Evolutionary conservation across 371 early-diverging fungal genomes (phyloP).

Genomic region (Actinomucor elegans): DNA sequence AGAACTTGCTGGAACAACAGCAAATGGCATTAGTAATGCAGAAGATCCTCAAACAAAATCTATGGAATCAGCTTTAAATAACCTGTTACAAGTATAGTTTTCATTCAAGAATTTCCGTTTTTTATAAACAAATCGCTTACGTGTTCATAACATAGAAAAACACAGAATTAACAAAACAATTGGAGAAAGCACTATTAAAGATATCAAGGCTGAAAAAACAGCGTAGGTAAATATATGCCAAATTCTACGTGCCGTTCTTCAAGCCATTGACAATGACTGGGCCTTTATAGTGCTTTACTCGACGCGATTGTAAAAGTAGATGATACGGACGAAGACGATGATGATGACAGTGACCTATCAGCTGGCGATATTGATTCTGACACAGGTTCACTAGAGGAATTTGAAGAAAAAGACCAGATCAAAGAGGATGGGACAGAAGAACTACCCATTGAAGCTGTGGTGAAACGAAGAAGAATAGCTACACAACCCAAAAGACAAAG

Average conservation of each 20-base stretch:
- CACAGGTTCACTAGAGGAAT: background rate
- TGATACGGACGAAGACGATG: conserved; percentile 5
- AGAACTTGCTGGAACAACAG: background rate
- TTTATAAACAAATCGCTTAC: no score
- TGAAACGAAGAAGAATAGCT: conserved; percentile 4
- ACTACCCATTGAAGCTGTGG: background rate
- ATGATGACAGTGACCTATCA: conserved; percentile 1
- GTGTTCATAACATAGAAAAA: conserved; percentile 18
- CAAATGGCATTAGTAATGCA: background rate
- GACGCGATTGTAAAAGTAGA: conserved; percentile 11
- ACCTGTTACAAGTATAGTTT: conserved; percentile 2
- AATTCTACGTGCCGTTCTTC: background rate
- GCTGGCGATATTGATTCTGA: conserved; percentile 1
- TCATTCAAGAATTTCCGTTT: no score
- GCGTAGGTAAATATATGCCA: conserved; percentile 2
- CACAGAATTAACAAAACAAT: background rate
- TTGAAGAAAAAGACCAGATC: background rate
- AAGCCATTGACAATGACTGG: no score
- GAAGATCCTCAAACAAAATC: background rate
- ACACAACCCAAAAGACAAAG: conserved; percentile 5
- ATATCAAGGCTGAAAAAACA: conserved; percentile 9
- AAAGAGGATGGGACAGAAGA: background rate
- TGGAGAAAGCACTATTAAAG: conserved; percentile 1
- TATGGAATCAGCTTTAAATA: background rate
- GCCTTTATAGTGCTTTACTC: conserved; percentile 4